Evolutionary conservation across 2,329 filamentous ascomycete genomes (phyloP).

Genomic region (Sphaerostilbella broomeana): DNA sequence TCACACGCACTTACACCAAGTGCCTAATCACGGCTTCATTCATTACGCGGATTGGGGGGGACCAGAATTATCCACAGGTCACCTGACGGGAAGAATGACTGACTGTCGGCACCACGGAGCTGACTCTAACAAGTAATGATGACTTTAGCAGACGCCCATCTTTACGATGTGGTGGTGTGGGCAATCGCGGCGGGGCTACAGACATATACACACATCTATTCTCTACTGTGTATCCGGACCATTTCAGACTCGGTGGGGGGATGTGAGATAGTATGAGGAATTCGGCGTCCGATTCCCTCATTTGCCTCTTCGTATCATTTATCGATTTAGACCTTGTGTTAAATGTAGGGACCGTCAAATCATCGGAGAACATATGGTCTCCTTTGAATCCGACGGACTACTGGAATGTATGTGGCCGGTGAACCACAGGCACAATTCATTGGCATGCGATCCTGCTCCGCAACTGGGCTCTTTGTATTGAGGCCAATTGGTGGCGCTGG

Average conservation of each 20-base stretch:
- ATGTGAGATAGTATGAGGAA: too few relatives aligned
- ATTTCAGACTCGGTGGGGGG: too few relatives aligned
- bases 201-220: too few relatives aligned
- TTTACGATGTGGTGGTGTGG: too few relatives aligned
- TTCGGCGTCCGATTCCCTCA: too few relatives aligned
- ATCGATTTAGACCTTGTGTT: neutral
- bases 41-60: too few relatives aligned
- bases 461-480: neutral
- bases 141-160: too few relatives aligned
- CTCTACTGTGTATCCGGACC: too few relatives aligned
- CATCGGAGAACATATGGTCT: constrained; percentile 7
- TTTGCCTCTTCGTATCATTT: too few relatives aligned
- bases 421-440: constrained; percentile 6
- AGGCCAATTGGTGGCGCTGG: neutral
- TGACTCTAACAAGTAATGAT: neutral
- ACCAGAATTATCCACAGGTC: too few relatives aligned
- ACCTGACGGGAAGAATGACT: neutral
- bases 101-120: neutral
- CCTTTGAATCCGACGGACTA: neutral
- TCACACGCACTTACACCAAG: neutral
- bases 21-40: too few relatives aligned
- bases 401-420: constrained; percentile 11
- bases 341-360: constrained; percentile 1
- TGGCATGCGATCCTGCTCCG: neutral
- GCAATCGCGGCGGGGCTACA: too few relatives aligned